Evolutionary conservation across 2,329 filamentous ascomycete genomes (phyloP).

Genomic region (Pyrenophora tritici-repentis): DNA sequence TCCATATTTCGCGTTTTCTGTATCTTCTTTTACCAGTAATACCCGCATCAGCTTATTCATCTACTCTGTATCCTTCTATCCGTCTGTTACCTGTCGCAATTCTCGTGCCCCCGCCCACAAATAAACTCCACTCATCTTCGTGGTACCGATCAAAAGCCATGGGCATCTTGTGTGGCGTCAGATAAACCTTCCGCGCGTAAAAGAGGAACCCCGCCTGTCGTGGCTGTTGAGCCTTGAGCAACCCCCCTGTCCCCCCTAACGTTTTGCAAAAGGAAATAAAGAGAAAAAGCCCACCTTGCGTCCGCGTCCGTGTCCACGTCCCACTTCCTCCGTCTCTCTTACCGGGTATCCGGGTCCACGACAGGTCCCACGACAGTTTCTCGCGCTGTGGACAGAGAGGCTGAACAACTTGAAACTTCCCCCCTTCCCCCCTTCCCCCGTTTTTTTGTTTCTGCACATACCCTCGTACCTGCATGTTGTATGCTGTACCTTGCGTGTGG

Average conservation of each 20-base stretch:
- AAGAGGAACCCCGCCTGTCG: constrained; percentile 2
- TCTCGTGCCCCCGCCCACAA: background rate
- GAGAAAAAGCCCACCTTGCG: background rate
- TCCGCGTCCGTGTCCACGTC: background rate
- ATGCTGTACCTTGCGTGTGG: constrained; percentile 2
- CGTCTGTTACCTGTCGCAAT: background rate
- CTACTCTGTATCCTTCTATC: background rate
- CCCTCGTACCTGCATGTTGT: background rate
- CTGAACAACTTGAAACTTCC: background rate
- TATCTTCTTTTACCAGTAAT: background rate
- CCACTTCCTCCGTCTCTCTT: background rate
- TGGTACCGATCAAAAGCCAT: background rate
- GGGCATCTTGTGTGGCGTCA: constrained; percentile 8
- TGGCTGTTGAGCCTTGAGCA: constrained; percentile 10
- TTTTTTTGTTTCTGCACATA: background rate
- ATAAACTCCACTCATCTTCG: background rate
- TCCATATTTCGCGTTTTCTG: background rate
- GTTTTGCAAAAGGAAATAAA: too few relatives aligned
- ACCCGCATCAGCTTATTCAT: background rate
- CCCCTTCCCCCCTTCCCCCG: background rate
- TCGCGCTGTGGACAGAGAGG: too few relatives aligned
- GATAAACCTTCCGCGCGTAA: background rate
- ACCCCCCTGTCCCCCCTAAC: too few relatives aligned
- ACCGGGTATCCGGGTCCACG: constrained; percentile 1
- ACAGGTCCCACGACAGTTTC: background rate